Evolutionary conservation across 306 rosid genomes (phyloP), one percentile per base, ranked within the genome.

Genomic region (Alnus glutinosa): DNA sequence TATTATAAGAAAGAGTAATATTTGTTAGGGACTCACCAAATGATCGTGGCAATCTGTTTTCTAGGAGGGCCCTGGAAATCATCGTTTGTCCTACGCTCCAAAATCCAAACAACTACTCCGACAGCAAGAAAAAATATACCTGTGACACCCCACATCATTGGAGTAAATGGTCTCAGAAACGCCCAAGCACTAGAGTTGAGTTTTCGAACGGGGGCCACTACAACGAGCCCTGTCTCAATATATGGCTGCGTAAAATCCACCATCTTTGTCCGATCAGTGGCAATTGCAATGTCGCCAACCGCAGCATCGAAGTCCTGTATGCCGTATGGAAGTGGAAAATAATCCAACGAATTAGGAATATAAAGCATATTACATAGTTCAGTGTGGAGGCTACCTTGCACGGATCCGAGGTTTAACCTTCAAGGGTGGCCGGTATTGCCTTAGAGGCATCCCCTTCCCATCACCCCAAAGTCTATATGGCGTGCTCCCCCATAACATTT

Each of bases 201-300:
- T 76, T 79, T 79, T 84, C n/a, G 80, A 36, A 93, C 84, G 1
- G 96, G 94, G 10, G 94, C 98, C 18, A 96, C 94, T 15, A 96
- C 96, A 14, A 92, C 99, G 14, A 96, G 86, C 75, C 99, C 99
- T 49, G 99, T 91, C 87, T 93, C 99, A 15, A 93, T 77, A 70
- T 75, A 96, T 62, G 99, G 99, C 84, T 93, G 98, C 32, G 98
- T 91, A 83, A 96, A 96, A 85, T 96, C 99, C 28, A 81, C 99
- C 93, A 93, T 79, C 85, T 75, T 91, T 73, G 99, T 96, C 84
- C 99, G 81, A 63, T 86, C 70, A 12, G 97, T 93, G 64, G 89
- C 88, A 49, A 95, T 95, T 32, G 99, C 87, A 85, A 93, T 87
- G 87, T 93, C 98, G 44, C 99, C 98, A 46, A 93, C 85, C 9